These are phyloP conservation scores for Bruguiera parviflora DNA, from an alignment of 345 rosid genomes.

Conservation along the genomic window DNA sequence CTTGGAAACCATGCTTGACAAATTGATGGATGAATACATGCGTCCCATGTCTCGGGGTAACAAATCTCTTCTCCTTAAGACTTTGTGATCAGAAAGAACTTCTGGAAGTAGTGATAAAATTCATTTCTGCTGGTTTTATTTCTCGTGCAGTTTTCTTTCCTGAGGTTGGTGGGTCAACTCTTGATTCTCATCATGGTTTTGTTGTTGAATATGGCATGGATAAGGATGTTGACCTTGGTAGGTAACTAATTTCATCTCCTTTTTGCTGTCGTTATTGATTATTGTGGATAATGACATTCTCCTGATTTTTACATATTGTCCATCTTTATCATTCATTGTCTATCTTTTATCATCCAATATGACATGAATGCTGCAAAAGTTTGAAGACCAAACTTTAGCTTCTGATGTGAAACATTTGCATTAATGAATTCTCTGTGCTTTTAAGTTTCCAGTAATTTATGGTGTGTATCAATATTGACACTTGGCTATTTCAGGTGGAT, in stretches of 20 bases:
- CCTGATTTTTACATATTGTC: not conserved
- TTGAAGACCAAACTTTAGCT: not conserved
- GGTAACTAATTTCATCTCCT: constrained; percentile 24
- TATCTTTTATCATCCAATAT: not conserved
- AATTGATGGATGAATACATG: constrained; percentile 67
- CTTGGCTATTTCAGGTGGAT: not conserved
- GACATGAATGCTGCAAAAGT: not conserved
- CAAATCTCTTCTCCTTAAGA: not conserved
- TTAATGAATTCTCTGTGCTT: not conserved
- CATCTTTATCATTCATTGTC: not conserved
- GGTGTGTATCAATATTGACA: not conserved
- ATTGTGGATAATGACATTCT: not conserved
- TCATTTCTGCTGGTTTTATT: constrained; percentile 5
- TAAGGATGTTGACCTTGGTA: constrained; percentile 87
- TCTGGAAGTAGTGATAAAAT: not conserved
- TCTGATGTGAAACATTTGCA: not conserved
- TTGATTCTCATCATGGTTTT: constrained; percentile 98
- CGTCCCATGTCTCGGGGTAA: constrained; percentile 70
- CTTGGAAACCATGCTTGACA: constrained; percentile 69
- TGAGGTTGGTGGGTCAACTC: constrained; percentile 69
- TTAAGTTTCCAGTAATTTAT: not conserved
- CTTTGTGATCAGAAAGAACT: not conserved
- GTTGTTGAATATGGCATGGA: constrained; percentile 85
- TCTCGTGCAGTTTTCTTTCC: constrained; percentile 67
- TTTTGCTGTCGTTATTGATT: not conserved